Evolutionary conservation across 192 early-diverging fungal species (phyloP), one percentile per base, ranked within the genome.

Genomic region (Backusella luteola): DNA sequence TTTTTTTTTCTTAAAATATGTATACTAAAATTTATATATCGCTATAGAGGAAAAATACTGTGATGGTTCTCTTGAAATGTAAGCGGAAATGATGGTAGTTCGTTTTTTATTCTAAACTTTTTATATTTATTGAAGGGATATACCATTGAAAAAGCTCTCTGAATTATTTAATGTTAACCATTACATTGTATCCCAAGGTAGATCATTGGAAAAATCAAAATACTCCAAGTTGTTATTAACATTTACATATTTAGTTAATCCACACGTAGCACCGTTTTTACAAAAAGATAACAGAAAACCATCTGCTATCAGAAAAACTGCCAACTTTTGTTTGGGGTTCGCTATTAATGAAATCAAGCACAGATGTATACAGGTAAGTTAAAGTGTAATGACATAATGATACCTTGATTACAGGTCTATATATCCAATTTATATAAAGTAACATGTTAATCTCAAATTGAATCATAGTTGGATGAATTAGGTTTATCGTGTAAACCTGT

Each of bases 121-220:
- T 44, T 44, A 44, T 44, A 17, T 14, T 8, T 69, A 56, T 23
- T 6, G n/a, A 76, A 92, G 93, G 69, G 94, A 95, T 76, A 83
- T 95, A 23, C 94, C 94, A 1, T 94, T 95, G 91, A 89, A 91
- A 70, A 86, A 89, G 14, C 81, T 95, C 11, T 88, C 91, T 8
- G 94, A 95, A 77, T 77, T 94, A 4, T 95, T 94, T 77, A 90
- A 90, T 74, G 93, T 95, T n/a, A 95, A 95, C 70, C 94, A 95
- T 76, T 95, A 93, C 72, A 92, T 94, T 71, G 94, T 95, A 1
- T 91, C 89, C 66, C 93, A 94, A 89, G 53, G 53, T 21, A 56
- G 7, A n/a, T 21, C 1, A 9, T 21, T 21, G 21, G 7, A 6
- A 56, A 21, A 56, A 21, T 2, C 9, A 56, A 6, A 23, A 4